A percentile compares a stretch with the other conserved stretches of the same genome.
These are phyloP conservation scores for Russula emetica DNA, from an alignment of 768 basidiomycete genomes.

Conservation along the genomic window DNA sequence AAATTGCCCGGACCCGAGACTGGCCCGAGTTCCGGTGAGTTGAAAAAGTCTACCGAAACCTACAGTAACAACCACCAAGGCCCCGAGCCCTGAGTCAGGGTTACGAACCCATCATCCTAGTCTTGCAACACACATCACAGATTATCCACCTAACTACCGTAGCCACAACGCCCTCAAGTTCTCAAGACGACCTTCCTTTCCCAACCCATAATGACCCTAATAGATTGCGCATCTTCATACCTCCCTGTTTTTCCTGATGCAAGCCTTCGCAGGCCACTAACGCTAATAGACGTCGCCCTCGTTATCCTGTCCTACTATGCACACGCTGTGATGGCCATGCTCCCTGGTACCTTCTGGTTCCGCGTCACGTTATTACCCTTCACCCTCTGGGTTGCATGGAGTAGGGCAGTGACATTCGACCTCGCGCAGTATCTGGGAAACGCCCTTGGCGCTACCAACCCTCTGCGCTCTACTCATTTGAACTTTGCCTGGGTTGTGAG, in stretches of 20 bases:
- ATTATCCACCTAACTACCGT: constrained; percentile 10
- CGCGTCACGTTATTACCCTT: constrained; percentile 19
- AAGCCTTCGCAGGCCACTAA: constrained; percentile 6
- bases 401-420: constrained; percentile 10
- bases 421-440: constrained; percentile 6
- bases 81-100: background rate
- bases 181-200: background rate
- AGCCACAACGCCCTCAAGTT: background rate
- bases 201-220: background rate
- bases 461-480: constrained; percentile 10
- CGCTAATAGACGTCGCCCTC: background rate
- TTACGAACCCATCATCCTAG: background rate
- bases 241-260: constrained; percentile 9
- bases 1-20: background rate
- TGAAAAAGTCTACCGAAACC: background rate
- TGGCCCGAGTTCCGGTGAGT: background rate
- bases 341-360: constrained; percentile 12
- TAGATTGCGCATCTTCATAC: constrained; percentile 6
- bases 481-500: constrained; percentile 23
- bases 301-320: constrained; percentile 21
- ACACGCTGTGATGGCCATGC: constrained; percentile 24
- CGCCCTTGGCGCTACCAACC: background rate
- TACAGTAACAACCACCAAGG: background rate
- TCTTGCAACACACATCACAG: constrained; percentile 4
- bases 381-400: constrained; percentile 20